A percentile compares a stretch with the other conserved stretches of the same genome.
Conservation (phyloP, 495 filamentous ascomycete species). For the Saxophila tyrrhenica region DNA sequence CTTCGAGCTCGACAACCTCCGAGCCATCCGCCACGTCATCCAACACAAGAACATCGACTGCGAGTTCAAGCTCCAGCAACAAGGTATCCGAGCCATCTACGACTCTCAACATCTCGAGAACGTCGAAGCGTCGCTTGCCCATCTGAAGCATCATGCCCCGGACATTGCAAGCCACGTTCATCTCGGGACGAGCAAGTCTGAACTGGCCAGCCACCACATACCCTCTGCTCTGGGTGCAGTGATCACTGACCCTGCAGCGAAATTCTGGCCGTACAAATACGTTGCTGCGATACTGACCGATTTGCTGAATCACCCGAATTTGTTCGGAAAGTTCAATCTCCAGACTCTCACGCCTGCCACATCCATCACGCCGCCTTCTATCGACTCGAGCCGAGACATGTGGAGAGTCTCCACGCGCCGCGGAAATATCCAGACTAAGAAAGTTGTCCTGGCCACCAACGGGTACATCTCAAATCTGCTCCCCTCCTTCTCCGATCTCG, state of each 20-base stretch:
- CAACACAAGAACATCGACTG: constrained; percentile 44
- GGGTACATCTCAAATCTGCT: constrained; percentile 64
- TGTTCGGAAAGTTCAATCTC: constrained; percentile 45
- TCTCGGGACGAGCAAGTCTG: constrained; percentile 24
- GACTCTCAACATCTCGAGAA: constrained; percentile 35
- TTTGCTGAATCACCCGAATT: constrained; percentile 31
- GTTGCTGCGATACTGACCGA: constrained; percentile 52
- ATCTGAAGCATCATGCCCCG: constrained; percentile 38
- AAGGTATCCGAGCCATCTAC: constrained; percentile 45
- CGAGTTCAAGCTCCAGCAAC: constrained; percentile 41
- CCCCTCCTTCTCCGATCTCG: constrained; percentile 53
- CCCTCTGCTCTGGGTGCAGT: constrained; percentile 34
- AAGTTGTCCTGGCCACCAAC: constrained; percentile 69
- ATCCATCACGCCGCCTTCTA: constrained; percentile 27
- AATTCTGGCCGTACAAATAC: constrained; percentile 72
- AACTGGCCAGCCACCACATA: constrained; percentile 31
- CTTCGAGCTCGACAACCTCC: constrained; percentile 55
- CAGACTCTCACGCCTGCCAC: constrained; percentile 64
- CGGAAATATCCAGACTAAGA: constrained; percentile 44
- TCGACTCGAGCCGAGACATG: constrained; percentile 16
- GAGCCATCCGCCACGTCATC: constrained; percentile 42
- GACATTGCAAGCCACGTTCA: constrained; percentile 34
- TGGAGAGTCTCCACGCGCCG: constrained; percentile 53
- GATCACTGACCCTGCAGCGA: constrained; percentile 35
- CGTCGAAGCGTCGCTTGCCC: constrained; percentile 33